Percentiles rank a stretch among this genome's conserved stretches.
Evolutionary conservation across 148 eudicot genomes (phyloP).

Genomic region (Polygonum aviculare): DNA sequence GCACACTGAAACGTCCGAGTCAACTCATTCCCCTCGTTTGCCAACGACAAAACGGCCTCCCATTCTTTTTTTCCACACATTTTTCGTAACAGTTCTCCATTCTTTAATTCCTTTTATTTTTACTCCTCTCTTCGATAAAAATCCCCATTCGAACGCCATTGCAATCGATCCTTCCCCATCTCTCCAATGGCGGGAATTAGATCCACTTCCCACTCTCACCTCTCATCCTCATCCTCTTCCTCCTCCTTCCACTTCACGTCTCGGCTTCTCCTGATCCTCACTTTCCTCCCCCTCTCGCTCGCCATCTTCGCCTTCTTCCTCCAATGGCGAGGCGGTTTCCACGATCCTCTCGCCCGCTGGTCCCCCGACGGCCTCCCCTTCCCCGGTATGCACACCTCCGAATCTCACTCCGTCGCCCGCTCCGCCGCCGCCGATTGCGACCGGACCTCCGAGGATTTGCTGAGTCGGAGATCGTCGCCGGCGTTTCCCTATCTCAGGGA

Average conservation of each 20-base stretch:
- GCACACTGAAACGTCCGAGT: constrained; percentile 9
- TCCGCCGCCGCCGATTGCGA: constrained; percentile 20
- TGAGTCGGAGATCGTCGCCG: constrained; percentile 30
- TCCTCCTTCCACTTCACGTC: constrained; percentile 20
- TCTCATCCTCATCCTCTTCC: constrained; percentile 11
- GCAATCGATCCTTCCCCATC: constrained; percentile 10
- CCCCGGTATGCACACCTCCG: constrained; percentile 26
- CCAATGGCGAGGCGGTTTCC: constrained; percentile 44
- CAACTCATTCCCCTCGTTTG: neutral
- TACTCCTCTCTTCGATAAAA: neutral
- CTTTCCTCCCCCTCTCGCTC: constrained; percentile 35
- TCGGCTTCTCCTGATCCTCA: constrained; percentile 31
- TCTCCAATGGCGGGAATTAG: constrained; percentile 52
- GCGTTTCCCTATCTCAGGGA: constrained; percentile 54
- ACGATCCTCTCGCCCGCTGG: constrained; percentile 30
- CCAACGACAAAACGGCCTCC: constrained; percentile 25
- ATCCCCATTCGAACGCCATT: constrained; percentile 1
- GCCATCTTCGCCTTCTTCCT: constrained; percentile 50
- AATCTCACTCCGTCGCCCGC: neutral
- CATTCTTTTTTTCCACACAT: constrained; percentile 8
- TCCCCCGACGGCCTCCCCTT: constrained; percentile 21
- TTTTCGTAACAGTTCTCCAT: constrained; percentile 6
- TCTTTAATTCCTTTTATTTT: neutral
- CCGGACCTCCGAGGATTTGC: constrained; percentile 15
- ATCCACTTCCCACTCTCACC: constrained; percentile 30